Base-by-base conservation (phyloP, 352 stramenopile genomes). In the Phytophthora pluvialis region DNA sequence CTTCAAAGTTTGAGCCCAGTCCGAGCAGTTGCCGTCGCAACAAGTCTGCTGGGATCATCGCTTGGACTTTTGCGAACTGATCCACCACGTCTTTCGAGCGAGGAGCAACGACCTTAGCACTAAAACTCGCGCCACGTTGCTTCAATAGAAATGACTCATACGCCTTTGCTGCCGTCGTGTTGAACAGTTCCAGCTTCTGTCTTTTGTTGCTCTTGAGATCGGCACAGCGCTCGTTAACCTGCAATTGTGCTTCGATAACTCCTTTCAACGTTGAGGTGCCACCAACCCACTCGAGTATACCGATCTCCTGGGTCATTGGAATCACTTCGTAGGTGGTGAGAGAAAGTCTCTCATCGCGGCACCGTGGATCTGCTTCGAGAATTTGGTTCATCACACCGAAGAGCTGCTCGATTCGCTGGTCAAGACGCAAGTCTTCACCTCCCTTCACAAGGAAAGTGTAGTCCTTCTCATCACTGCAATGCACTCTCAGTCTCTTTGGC, bases 321-420 rank as follows among this genome's bases (percentile, higher is more conserved):
- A 96, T 86, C 46, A 95, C 87, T 28, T 94, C 85, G 70, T 96
- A 97, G 3, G 89, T 98, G 44, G 63, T 79, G 5, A 83, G 84
- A 18, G 64, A 73, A 32, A 97, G 62, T 40, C 77, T 75, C 21
- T 86, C 67, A 21, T 93, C 84, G 32, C 77, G 77, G 21, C 90
- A 97, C 1, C 72, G 67, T 6, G 83, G 66, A 32, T 95, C 70
- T 35, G 75, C 70, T 21, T 78, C 58, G 12, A 98, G 75, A 46
- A 97, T 88, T 46, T 89, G 77, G 61, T 98, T 98, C 87, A 98
- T 97, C 21, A 97, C 81, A 18, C 84, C 83, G 72, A 98, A 98
- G 4, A 98, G 69, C 58, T 97, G 90, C 59, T 98, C 88, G 49
- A 98, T 97, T 48, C 93, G 86, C 60, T 97, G 84, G 66, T 98